Percentiles rank a stretch among this genome's conserved stretches.
Evolutionary conservation across 2,329 filamentous ascomycete species (phyloP).

Genomic region (Cercospora sojina): DNA sequence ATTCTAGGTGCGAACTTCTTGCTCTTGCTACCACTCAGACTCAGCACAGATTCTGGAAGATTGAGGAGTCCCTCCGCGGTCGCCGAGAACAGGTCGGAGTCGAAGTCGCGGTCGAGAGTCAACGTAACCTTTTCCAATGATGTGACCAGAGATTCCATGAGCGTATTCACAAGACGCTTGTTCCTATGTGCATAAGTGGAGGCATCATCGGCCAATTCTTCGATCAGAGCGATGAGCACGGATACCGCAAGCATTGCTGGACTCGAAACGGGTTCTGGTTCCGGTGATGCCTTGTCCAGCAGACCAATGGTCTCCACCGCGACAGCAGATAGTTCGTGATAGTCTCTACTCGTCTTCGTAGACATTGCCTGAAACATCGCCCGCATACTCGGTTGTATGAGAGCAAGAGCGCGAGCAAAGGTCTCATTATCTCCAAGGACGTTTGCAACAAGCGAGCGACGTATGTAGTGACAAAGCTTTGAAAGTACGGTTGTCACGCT

Average conservation of each 20-base stretch:
- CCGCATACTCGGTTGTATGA: neutral
- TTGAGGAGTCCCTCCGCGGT: neutral
- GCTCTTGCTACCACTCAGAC: neutral
- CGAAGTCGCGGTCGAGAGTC: neutral
- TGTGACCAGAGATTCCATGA: neutral
- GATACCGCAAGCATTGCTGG: neutral
- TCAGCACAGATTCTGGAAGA: neutral
- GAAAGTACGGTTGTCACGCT: neutral
- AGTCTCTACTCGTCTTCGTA: neutral
- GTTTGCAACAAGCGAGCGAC: neutral
- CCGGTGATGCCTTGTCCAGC: neutral
- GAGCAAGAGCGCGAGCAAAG: neutral
- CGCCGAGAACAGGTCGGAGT: neutral
- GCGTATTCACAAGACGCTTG: neutral
- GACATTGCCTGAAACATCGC: neutral
- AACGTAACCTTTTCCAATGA: neutral
- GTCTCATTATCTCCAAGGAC: neutral
- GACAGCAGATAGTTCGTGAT: neutral
- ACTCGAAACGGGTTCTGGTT: neutral
- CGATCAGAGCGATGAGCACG: neutral
- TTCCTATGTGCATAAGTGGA: neutral
- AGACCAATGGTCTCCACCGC: neutral
- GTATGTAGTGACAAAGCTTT: neutral
- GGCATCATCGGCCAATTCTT: neutral
- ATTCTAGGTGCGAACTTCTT: neutral